These are phyloP conservation scores for Fraxinus paxiana DNA, from an alignment of 305 asterid genomes.

Conservation along the genomic window DNA sequence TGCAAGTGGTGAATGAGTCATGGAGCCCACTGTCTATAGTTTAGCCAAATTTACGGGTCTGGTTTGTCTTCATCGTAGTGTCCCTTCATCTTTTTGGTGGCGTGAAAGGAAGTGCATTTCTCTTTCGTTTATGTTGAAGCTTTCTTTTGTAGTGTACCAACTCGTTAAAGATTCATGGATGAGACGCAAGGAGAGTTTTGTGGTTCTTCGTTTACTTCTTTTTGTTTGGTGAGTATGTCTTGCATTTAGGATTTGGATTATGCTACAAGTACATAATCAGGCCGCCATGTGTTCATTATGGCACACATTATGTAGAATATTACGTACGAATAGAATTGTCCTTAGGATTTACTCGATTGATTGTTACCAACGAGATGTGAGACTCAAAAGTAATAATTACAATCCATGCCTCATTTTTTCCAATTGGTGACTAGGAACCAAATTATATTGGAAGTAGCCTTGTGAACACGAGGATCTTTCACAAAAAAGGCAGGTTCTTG, in stretches of 20 bases:
- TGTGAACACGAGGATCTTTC: neutral
- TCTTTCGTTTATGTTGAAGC: neutral
- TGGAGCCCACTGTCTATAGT: neutral
- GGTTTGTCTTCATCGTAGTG: neutral
- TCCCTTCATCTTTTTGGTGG: neutral
- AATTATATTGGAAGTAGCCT: neutral
- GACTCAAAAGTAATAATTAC: neutral
- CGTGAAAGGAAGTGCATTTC: neutral
- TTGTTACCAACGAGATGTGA: neutral
- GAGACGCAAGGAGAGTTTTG: neutral
- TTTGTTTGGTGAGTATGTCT: neutral
- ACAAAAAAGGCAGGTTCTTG: neutral
- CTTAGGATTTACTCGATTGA: neutral
- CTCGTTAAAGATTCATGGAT: neutral
- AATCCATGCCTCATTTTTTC: neutral
- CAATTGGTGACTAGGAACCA: neutral
- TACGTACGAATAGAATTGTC: too few species aligned
- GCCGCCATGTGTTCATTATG: too few species aligned
- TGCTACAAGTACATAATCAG: too few species aligned
- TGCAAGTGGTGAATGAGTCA: constrained; percentile 1
- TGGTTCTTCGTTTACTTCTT: neutral
- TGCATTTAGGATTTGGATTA: neutral
- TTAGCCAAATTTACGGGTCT: neutral
- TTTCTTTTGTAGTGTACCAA: neutral
- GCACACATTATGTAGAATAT: too few species aligned